A percentile compares a stretch with the other conserved stretches of the same genome.
Evolutionary conservation across 2,329 filamentous ascomycete species (phyloP).

Genomic region (Colletotrichum musae): DNA sequence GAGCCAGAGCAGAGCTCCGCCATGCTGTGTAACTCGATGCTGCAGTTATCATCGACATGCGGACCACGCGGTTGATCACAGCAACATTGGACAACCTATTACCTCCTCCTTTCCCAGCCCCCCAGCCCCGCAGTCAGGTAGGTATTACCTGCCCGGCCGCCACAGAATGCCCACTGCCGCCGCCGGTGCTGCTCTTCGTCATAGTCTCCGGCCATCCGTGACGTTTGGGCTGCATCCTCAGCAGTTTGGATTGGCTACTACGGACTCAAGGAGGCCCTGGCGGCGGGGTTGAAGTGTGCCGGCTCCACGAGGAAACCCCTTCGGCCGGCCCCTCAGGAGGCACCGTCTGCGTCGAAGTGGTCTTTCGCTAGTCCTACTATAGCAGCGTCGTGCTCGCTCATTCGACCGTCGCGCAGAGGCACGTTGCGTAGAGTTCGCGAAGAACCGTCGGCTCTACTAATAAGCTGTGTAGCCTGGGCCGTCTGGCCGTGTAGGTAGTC

Average conservation of each 20-base stretch:
- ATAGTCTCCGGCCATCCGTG: conserved; percentile 34
- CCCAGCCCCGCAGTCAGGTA: not conserved
- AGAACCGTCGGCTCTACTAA: not conserved
- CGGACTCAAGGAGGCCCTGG: not conserved
- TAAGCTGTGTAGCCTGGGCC: not conserved
- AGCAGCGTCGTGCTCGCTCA: not conserved
- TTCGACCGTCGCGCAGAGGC: conserved; percentile 2
- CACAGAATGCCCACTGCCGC: conserved; percentile 13
- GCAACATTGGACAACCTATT: not conserved
- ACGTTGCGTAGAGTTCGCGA: not conserved
- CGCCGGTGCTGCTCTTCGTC: conserved; percentile 2
- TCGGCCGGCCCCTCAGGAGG: conserved; percentile 8
- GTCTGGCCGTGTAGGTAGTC: not conserved
- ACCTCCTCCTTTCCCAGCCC: conserved; percentile 26
- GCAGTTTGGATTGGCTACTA: conserved; percentile 22
- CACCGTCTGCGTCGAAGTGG: conserved; percentile 15
- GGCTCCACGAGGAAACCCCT: conserved; percentile 14
- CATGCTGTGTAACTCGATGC: conserved; percentile 23
- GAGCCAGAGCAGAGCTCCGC: not conserved
- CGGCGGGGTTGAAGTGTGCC: conserved; percentile 18
- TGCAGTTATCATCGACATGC: conserved; percentile 1
- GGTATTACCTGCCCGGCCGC: not conserved
- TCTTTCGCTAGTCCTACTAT: conserved; percentile 3
- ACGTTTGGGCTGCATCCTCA: conserved; percentile 1
- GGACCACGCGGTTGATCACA: conserved; percentile 11